These are phyloP conservation scores for Penicillium sp. DNA, from an alignment of 2,329 filamentous ascomycete species.

Conservation along the genomic window DNA sequence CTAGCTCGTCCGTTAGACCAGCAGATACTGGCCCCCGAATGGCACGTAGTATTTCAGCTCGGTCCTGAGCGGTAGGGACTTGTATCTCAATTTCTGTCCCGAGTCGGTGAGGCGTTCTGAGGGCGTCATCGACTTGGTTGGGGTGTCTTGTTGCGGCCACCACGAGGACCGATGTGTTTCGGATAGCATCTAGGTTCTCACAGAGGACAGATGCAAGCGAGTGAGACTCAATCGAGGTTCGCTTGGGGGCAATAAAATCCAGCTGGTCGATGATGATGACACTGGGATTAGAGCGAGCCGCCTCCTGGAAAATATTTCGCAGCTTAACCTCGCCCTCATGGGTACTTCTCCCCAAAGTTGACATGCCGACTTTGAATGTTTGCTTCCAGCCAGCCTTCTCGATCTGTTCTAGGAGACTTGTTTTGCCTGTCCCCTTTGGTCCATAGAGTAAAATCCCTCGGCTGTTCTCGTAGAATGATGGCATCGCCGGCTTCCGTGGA, in stretches of 20 bases:
- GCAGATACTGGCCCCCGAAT: constrained; percentile 42
- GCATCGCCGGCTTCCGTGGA: constrained; percentile 29
- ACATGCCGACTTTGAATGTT: constrained; percentile 45
- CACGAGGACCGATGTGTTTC: constrained; percentile 56
- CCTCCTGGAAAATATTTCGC: constrained; percentile 60
- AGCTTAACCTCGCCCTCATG: constrained; percentile 48
- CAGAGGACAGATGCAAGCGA: constrained; percentile 36
- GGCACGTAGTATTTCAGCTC: constrained; percentile 64
- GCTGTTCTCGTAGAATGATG: constrained; percentile 35
- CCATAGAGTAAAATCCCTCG: constrained; percentile 68
- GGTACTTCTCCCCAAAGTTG: constrained; percentile 27
- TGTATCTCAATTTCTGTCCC: constrained; percentile 61
- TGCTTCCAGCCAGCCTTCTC: constrained; percentile 61
- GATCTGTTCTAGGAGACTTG: constrained; percentile 60
- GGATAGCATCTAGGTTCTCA: constrained; percentile 30
- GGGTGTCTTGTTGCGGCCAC: constrained; percentile 66
- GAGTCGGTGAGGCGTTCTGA: constrained; percentile 60
- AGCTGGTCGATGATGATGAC: constrained; percentile 72
- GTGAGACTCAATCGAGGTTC: constrained; percentile 41
- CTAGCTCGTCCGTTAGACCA: constrained; percentile 44
- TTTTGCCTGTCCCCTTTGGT: constrained; percentile 76
- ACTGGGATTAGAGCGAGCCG: constrained; percentile 60
- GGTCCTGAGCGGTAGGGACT: constrained; percentile 62
- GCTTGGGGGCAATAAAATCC: constrained; percentile 58
- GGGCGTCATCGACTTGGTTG: constrained; percentile 60